Evolutionary conservation across 2,329 filamentous ascomycete species (phyloP), one percentile per base, ranked within the genome.

Genomic region (Huntiella abstrusa): DNA sequence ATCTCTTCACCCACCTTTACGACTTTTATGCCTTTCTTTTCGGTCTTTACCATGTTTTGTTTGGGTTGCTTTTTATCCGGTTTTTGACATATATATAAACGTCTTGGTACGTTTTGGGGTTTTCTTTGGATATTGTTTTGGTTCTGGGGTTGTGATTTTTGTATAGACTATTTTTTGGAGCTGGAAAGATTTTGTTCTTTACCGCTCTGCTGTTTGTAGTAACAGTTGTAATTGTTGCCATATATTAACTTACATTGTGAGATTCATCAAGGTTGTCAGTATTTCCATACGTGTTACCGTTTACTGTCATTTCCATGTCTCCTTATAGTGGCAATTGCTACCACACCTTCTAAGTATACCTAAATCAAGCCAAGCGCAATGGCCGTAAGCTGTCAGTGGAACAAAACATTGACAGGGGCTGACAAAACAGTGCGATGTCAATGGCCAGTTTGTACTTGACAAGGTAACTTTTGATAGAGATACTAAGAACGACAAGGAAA

Each of bases 201-300:
- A 19, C 22, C 28, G 13, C 28, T 45, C 33, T 13, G 0, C 15
- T 12, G 11, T 46, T 33, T 34, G 19, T 17, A 41, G 32, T 32
- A 13, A 17, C 6, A 12, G 35, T 50, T 48, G 34, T 19, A 4
- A n/a, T 32, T 46, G 45, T 51, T n/a, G 40, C 37, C 22, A 40
- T 35, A 3, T 22, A 11, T 45, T 36, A 49, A 38, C 45, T n/a
- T 33, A 41, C n/a, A 48, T 34, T 41, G 22, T 7, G 22, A 28
- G 6, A 28, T 28, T 28, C 8, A 28, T 28, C 3, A 28, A 28
- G 22, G 7, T 8, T 28, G 8, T 10, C 22, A 28, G 22, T 28
- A 28, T 28, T 28, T 28, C 7, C 6, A 28, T 7, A 1, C 8
- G 22, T 28, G 2, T 4, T 28, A 28, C 22, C 8, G 4, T 28